These are phyloP conservation scores for Spathaspora passalidarum DNA, from an alignment of 805 yeast species.

Conservation along the genomic window DNA sequence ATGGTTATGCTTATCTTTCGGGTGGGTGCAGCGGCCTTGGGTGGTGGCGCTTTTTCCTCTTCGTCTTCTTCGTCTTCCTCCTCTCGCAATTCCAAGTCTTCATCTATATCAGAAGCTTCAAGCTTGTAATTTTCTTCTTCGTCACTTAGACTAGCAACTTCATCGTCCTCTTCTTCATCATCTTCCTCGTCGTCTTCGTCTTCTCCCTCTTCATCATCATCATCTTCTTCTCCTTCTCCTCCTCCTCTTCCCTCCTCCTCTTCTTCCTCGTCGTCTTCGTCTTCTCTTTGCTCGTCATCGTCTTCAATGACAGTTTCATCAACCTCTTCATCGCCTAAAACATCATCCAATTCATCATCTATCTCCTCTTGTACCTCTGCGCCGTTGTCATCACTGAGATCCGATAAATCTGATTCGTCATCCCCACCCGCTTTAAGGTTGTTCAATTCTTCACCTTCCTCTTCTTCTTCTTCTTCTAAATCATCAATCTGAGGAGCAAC, in stretches of 20 bases:
- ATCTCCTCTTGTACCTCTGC: conserved; percentile 6
- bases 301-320: conserved; percentile 11
- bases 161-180: conserved; percentile 24
- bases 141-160: conserved; percentile 14
- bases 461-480: conserved; percentile 7
- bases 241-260: conserved; percentile 12
- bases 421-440: conserved; percentile 4
- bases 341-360: conserved; percentile 4
- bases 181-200: conserved; percentile 18
- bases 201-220: conserved; percentile 9
- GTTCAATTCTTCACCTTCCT: conserved; percentile 5
- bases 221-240: conserved; percentile 8
- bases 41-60: conserved; percentile 9
- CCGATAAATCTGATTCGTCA: conserved; percentile 10
- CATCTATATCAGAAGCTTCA: conserved; percentile 37
- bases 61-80: conserved; percentile 21
- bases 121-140: conserved; percentile 19
- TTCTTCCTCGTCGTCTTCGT: conserved; percentile 7
- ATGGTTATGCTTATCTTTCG: conserved; percentile 7
- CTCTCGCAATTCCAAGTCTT: conserved; percentile 30
- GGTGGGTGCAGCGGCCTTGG: conserved; percentile 5
- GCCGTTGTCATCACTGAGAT: conserved; percentile 4
- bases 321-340: conserved; percentile 2
- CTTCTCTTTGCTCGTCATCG: conserved; percentile 3
- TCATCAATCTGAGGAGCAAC: conserved; percentile 7